These are phyloP conservation scores for Penicillium freii DNA, from an alignment of 2,329 filamentous ascomycete species.

Conservation along the genomic window DNA sequence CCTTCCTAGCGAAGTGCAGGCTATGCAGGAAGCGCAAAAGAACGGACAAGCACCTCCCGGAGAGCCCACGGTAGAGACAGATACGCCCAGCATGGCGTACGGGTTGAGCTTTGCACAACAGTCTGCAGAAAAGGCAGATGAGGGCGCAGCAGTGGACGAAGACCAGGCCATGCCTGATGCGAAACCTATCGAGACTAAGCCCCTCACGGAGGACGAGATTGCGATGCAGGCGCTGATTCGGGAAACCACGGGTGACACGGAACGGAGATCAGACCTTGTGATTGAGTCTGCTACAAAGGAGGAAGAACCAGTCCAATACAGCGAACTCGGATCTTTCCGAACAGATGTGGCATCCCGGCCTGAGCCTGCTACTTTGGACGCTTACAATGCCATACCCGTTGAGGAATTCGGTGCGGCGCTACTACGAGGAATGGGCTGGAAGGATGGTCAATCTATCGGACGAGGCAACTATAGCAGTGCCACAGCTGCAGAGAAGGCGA, in stretches of 20 bases:
- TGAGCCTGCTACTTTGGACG: constrained; percentile 71
- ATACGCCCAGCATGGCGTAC: constrained; percentile 52
- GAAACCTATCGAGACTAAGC: constrained; percentile 27
- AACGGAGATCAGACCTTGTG: constrained; percentile 50
- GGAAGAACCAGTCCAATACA: constrained; percentile 27
- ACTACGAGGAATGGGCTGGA: constrained; percentile 93
- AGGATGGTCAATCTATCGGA: constrained; percentile 63
- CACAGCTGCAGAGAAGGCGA: constrained; percentile 45
- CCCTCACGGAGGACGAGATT: constrained; percentile 58
- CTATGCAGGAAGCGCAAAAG: constrained; percentile 44
- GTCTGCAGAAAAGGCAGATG: constrained; percentile 16
- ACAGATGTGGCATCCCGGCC: constrained; percentile 70
- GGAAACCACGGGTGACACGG: constrained; percentile 46
- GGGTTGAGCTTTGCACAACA: constrained; percentile 54
- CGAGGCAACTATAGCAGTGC: constrained; percentile 50
- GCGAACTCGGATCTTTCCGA: constrained; percentile 61
- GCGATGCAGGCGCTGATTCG: constrained; percentile 68
- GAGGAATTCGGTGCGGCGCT: constrained; percentile 92
- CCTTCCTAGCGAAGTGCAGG: constrained; percentile 57
- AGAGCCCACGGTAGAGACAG: constrained; percentile 46
- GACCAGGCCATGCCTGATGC: constrained; percentile 33
- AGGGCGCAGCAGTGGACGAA: constrained; percentile 20
- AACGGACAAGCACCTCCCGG: constrained; percentile 34
- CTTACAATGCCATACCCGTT: constrained; percentile 85
- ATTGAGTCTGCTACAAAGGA: constrained; percentile 46